These are phyloP conservation scores for Kregervanrija pseudodelftensis DNA, from an alignment of 805 yeast genomes.

Conservation along the genomic window DNA sequence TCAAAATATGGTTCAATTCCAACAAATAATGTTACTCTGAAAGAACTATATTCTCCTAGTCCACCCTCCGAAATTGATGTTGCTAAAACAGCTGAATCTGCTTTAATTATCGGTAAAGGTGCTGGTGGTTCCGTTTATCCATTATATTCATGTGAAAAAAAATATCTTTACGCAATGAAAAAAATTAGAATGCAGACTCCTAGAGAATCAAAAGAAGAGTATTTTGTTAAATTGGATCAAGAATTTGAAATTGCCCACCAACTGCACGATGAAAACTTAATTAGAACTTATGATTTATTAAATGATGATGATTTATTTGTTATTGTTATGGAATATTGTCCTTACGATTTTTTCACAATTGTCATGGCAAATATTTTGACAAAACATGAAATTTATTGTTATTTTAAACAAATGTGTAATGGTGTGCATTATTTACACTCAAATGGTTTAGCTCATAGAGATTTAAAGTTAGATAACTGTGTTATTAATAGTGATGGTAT, in stretches of 20 bases:
- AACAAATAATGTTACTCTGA: slow-evolving; percentile 4
- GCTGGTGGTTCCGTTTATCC: slow-evolving; percentile 94
- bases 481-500: slow-evolving; percentile 72
- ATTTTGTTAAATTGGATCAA: slow-evolving; percentile 68
- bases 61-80: not conserved
- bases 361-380: slow-evolving; percentile 86
- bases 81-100: slow-evolving; percentile 6
- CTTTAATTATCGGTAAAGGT: slow-evolving; percentile 60
- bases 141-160: slow-evolving; percentile 48
- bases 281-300: slow-evolving; percentile 74
- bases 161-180: slow-evolving; percentile 72
- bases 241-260: slow-evolving; percentile 81
- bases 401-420: slow-evolving; percentile 68
- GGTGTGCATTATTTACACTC: slow-evolving; percentile 75
- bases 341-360: slow-evolving; percentile 83
- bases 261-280: slow-evolving; percentile 69
- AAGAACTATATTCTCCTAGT: slow-evolving; percentile 2
- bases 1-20: slow-evolving; percentile 14
- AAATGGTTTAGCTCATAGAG: slow-evolving; percentile 88
- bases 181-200: slow-evolving; percentile 65
- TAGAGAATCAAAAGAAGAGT: slow-evolving; percentile 60
- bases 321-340: slow-evolving; percentile 90
- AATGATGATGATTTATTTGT: slow-evolving; percentile 56
- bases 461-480: slow-evolving; percentile 87
- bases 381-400: slow-evolving; percentile 64